phyloP scores from a whole-genome alignment of 2,329 filamentous ascomycete species.

The Pseudocercospora macadamiae region DNA sequence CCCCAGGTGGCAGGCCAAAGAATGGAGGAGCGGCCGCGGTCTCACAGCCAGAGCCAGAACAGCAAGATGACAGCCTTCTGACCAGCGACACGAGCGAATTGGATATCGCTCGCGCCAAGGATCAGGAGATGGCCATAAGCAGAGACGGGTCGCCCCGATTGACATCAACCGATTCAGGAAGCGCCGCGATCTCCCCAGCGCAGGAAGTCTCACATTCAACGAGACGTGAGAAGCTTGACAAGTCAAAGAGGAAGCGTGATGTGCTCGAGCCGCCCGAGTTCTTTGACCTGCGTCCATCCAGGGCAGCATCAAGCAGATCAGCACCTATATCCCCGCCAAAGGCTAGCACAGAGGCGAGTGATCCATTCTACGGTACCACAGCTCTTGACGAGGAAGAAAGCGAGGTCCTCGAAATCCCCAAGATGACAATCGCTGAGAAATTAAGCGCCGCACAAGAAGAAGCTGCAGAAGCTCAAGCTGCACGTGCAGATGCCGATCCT shows the following conservation, averaged over 20 bases:
- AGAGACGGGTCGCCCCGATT: background rate
- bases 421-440: slow-evolving; percentile 51
- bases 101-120: slow-evolving; percentile 15
- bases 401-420: slow-evolving; percentile 30
- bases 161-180: slow-evolving; percentile 9
- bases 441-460: slow-evolving; percentile 48
- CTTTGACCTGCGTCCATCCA: slow-evolving; percentile 39
- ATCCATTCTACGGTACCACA: slow-evolving; percentile 26
- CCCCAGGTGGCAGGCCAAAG: slow-evolving; percentile 34
- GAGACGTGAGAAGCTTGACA: slow-evolving; percentile 13
- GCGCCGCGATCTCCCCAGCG: slow-evolving; percentile 4
- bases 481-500: slow-evolving; percentile 18
- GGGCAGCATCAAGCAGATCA: slow-evolving; percentile 13
- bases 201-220: background rate
- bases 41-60: slow-evolving; percentile 31
- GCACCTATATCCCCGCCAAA: slow-evolving; percentile 20
- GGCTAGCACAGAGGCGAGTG: background rate
- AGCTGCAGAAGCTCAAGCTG: slow-evolving; percentile 47
- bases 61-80: slow-evolving; percentile 32
- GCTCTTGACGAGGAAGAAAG: slow-evolving; percentile 40
- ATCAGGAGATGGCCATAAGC: background rate
- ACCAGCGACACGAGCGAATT: slow-evolving; percentile 36
- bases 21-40: background rate
- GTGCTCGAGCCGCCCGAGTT: slow-evolving; percentile 40
- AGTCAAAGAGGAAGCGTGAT: slow-evolving; percentile 35